These are phyloP conservation scores for Trypanosoma avium DNA, from an alignment of 208 protist genomes.

Conservation along the genomic window DNA sequence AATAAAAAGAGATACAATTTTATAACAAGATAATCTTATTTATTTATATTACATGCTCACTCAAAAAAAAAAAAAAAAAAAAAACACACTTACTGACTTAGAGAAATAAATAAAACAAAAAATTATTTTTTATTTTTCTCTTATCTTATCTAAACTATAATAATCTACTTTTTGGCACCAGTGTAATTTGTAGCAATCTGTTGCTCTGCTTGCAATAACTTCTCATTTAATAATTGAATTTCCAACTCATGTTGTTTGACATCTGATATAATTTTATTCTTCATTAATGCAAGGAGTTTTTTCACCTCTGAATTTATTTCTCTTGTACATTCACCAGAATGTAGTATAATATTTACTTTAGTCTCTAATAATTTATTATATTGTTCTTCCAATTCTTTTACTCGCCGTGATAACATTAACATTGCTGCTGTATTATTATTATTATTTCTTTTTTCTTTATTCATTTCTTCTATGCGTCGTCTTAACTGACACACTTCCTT, in stretches of 20 bases:
- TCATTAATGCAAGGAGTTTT: slow-evolving; percentile 42
- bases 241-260: slow-evolving; percentile 52
- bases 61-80: neutral
- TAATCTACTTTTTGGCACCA: too few species aligned
- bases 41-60: too few species aligned
- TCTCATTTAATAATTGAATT: slow-evolving; percentile 49
- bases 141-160: neutral
- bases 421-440: neutral
- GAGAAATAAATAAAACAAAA: neutral
- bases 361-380: slow-evolving; percentile 15
- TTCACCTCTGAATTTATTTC: slow-evolving; percentile 47
- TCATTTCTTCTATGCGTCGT: neutral
- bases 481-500: slow-evolving; percentile 18
- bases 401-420: slow-evolving; percentile 16
- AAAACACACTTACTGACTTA: neutral
- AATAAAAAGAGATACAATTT: neutral
- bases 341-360: slow-evolving; percentile 15
- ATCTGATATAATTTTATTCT: slow-evolving; percentile 48
- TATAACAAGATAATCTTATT: neutral
- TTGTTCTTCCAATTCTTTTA: slow-evolving; percentile 25
- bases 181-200: slow-evolving; percentile 17
- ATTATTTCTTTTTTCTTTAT: neutral
- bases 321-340: neutral
- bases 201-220: slow-evolving; percentile 44
- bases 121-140: neutral